Evolutionary conservation across 768 basidiomycete genomes (phyloP).

Genomic region (Sutorius australiensis): DNA sequence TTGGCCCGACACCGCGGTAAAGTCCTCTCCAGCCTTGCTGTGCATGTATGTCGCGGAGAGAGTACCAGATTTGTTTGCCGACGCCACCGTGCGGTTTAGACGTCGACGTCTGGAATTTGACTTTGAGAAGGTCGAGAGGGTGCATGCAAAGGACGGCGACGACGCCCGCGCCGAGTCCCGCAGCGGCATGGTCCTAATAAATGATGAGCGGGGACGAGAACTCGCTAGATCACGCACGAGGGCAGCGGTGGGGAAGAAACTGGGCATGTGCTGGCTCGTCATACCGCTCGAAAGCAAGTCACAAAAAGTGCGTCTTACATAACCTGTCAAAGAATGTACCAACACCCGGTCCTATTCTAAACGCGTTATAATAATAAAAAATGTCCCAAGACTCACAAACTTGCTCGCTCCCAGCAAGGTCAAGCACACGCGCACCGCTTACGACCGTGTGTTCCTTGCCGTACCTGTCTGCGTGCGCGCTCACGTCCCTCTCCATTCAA

Average conservation of each 20-base stretch:
- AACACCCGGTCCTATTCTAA: not conserved
- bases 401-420: not conserved
- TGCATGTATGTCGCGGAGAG: slow-evolving; percentile 68
- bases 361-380: not conserved
- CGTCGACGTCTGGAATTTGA: slow-evolving; percentile 88
- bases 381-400: too few relatives aligned
- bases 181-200: slow-evolving; percentile 86
- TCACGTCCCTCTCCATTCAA: slow-evolving; percentile 2
- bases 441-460: not conserved
- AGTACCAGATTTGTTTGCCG: slow-evolving; percentile 71
- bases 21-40: slow-evolving; percentile 79
- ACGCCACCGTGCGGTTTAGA: slow-evolving; percentile 54
- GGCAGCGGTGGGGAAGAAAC: slow-evolving; percentile 41
- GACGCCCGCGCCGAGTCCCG: slow-evolving; percentile 90
- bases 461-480: not conserved
- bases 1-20: slow-evolving; percentile 86
- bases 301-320: slow-evolving; percentile 11
- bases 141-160: slow-evolving; percentile 95
- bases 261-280: slow-evolving; percentile 31
- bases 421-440: not conserved
- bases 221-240: slow-evolving; percentile 18
- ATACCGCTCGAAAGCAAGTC: slow-evolving; percentile 15
- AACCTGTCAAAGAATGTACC: not conserved
- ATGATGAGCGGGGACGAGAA: not conserved
- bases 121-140: slow-evolving; percentile 92